phyloP scores from a whole-genome alignment of 2,329 filamentous ascomycete species.

The Claviceps sp. region DNA sequence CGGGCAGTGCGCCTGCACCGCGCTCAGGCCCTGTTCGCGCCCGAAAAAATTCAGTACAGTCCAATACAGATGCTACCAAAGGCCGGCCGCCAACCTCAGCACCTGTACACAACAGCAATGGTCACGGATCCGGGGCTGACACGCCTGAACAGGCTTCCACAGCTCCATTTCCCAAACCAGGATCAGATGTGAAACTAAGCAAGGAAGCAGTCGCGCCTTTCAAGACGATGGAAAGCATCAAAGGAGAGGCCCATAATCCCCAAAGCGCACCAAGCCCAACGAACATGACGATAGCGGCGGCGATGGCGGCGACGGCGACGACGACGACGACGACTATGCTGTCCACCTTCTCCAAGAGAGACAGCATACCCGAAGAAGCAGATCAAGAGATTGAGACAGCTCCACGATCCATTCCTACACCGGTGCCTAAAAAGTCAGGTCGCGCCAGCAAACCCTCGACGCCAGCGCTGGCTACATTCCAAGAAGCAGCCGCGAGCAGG shows the following conservation, averaged over 20 bases:
- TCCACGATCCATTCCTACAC: conserved; percentile 23
- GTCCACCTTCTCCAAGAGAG: conserved; percentile 25
- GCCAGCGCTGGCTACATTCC: conserved; percentile 45
- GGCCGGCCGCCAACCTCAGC: conserved; percentile 4
- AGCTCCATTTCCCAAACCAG: conserved; percentile 17
- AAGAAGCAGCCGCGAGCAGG: conserved; percentile 33
- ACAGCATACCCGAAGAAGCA: conserved; percentile 24
- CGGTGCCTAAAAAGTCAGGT: conserved; percentile 51
- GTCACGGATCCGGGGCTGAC: conserved; percentile 24
- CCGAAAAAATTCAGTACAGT: conserved; percentile 60
- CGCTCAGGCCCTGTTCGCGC: conserved; percentile 57
- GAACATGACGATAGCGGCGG: conserved; percentile 8
- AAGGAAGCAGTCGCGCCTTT: conserved; percentile 30
- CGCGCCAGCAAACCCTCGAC: conserved; percentile 55
- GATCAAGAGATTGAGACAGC: conserved; percentile 26
- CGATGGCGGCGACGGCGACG: conserved; percentile 10
- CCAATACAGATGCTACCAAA: conserved; percentile 40
- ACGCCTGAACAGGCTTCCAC: conserved; percentile 23
- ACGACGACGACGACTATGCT: conserved; percentile 9
- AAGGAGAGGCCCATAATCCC: conserved; percentile 20
- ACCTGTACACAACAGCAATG: conserved; percentile 44
- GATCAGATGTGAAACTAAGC: conserved; percentile 32
- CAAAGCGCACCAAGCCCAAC: conserved; percentile 14
- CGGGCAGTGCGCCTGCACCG: conserved; percentile 34
- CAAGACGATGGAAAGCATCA: conserved; percentile 18